Percentiles rank a stretch among this genome's conserved stretches.
These are phyloP conservation scores for Aspergillus sp. DNA, from an alignment of 2,329 filamentous ascomycete genomes.

Conservation along the genomic window DNA sequence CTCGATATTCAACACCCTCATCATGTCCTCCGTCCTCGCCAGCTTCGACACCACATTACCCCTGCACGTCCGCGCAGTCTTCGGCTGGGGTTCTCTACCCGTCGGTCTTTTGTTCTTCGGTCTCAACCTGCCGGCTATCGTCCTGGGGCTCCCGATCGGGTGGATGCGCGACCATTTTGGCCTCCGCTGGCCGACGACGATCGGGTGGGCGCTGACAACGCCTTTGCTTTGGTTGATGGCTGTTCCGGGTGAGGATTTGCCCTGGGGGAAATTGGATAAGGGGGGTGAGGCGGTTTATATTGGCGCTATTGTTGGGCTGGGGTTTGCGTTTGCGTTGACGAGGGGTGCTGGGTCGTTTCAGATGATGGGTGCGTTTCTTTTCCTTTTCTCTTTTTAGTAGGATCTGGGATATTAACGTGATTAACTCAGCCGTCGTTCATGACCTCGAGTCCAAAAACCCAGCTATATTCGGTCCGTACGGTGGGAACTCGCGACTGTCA, in stretches of 20 bases:
- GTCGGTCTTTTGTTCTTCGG: conserved; percentile 58
- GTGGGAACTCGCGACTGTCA: conserved; percentile 24
- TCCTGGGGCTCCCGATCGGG: conserved; percentile 61
- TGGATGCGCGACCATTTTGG: conserved; percentile 36
- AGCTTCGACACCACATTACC: conserved; percentile 58
- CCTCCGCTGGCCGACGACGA: conserved; percentile 17
- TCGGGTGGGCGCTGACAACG: conserved; percentile 21
- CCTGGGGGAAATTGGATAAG: conserved; percentile 22
- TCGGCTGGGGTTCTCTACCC: conserved; percentile 56
- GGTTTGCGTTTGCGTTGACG: conserved; percentile 20
- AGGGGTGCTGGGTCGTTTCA: conserved; percentile 29
- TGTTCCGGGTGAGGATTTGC: conserved; percentile 24
- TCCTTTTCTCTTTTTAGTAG: background rate
- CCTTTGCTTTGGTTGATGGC: conserved; percentile 27
- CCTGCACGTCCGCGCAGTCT: conserved; percentile 53
- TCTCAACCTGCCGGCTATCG: conserved; percentile 57
- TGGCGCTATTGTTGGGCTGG: conserved; percentile 18
- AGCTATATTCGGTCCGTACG: conserved; percentile 26
- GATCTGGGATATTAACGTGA: background rate
- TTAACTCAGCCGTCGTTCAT: conserved; percentile 16
- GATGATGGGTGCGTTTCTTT: conserved; percentile 22
- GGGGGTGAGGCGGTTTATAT: conserved; percentile 24
- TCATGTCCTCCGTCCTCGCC: conserved; percentile 51
- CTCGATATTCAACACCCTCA: conserved; percentile 44
- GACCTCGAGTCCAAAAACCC: conserved; percentile 20